phyloP scores from a whole-genome alignment of 139 green algal species.

The Picochlorum sp. region DNA sequence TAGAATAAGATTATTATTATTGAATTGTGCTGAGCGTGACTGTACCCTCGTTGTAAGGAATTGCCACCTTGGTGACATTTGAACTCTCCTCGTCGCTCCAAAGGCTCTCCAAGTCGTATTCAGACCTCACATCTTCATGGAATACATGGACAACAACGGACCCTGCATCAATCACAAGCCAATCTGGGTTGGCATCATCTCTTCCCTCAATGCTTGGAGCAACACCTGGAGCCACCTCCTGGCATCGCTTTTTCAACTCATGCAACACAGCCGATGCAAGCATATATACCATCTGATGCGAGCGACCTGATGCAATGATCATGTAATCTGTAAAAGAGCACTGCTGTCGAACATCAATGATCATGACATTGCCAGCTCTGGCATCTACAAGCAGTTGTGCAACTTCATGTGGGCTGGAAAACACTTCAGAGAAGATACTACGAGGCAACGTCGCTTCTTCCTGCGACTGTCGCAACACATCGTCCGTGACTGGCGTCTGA shows the following conservation, averaged over 20 bases:
- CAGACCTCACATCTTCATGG: constrained; percentile 6
- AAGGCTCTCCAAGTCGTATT: constrained; percentile 29
- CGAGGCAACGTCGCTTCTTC: background rate
- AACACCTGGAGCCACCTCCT: constrained; percentile 29
- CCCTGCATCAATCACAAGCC: constrained; percentile 31
- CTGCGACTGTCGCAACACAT: background rate
- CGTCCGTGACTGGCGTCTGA: background rate
- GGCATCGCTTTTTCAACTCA: constrained; percentile 19
- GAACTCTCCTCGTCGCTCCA: constrained; percentile 8
- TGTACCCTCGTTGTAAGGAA: background rate
- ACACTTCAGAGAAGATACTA: background rate
- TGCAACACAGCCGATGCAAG: constrained; percentile 24
- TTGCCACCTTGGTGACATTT: constrained; percentile 19
- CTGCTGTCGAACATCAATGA: constrained; percentile 22
- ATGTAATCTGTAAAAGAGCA: constrained; percentile 34
- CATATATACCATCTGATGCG: constrained; percentile 11
- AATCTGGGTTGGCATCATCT: constrained; percentile 12
- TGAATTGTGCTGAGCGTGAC: constrained; percentile 9
- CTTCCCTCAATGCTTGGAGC: constrained; percentile 21
- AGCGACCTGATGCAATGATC: constrained; percentile 26
- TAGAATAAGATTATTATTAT: background rate
- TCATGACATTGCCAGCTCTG: constrained; percentile 14
- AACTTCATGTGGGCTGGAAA: constrained; percentile 8
- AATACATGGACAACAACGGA: constrained; percentile 32
- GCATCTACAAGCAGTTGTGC: constrained; percentile 12